Evolutionary conservation across 257 asterid genomes (phyloP).

Genomic region (Solanum paucissectum): DNA sequence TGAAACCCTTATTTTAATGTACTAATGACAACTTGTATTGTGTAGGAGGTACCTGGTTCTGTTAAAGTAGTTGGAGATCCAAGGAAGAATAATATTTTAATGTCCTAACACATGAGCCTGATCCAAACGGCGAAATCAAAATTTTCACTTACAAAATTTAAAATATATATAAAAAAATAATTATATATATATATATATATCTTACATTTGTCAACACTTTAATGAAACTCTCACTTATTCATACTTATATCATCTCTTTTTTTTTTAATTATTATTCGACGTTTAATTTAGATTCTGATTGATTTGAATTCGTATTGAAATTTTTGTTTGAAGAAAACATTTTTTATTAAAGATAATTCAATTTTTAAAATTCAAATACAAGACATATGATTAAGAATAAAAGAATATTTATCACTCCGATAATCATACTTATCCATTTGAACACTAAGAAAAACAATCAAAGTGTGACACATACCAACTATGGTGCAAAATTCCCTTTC

Average conservation of each 20-base stretch:
- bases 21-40: conserved; percentile 9
- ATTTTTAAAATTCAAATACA: rapidly evolving
- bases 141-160: neutral
- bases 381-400: neutral
- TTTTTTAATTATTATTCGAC: neutral
- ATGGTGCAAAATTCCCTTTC: neutral
- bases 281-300: rapidly evolving
- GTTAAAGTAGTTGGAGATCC: conserved; percentile 4
- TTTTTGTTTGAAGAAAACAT: rapidly evolving
- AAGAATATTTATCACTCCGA: rapidly evolving
- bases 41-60: neutral
- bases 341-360: neutral
- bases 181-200: too few relatives aligned
- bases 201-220: neutral
- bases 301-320: neutral
- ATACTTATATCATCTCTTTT: neutral
- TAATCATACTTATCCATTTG: neutral
- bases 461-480: neutral
- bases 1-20: neutral
- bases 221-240: neutral
- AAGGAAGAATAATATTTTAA: neutral
- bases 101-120: neutral
- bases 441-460: neutral
- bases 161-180: too few relatives aligned
- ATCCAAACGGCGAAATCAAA: rapidly evolving